A percentile compares a stretch with the other conserved stretches of the same genome.
phyloP scores from a whole-genome alignment of 2,329 filamentous ascomycete genomes.

The Fusarium sp. region DNA sequence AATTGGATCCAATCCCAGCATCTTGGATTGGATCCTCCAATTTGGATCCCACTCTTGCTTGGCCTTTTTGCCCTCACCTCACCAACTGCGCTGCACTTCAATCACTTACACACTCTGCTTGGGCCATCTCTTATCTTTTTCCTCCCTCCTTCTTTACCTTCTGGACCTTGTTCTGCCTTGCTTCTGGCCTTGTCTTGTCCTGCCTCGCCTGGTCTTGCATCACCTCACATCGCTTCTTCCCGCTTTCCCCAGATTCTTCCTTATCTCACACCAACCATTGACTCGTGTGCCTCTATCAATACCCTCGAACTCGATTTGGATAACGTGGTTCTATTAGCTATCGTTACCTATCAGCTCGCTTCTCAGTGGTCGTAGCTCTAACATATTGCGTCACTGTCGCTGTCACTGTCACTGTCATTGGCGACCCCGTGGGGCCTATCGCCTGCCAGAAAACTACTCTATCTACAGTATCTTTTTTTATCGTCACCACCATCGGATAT shows the following conservation, averaged over 20 bases:
- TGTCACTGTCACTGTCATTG: constrained; percentile 45
- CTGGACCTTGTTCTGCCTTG: constrained; percentile 36
- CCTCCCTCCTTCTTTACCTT: constrained; percentile 17
- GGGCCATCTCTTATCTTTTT: constrained; percentile 44
- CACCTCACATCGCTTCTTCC: constrained; percentile 31
- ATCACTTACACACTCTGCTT: constrained; percentile 43
- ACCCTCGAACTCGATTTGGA: constrained; percentile 39
- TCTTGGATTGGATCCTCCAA: constrained; percentile 29
- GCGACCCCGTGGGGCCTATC: constrained; percentile 43
- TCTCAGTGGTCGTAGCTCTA: constrained; percentile 45
- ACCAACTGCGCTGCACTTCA: not conserved
- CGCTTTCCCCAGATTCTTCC: constrained; percentile 46
- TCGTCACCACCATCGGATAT: constrained; percentile 27
- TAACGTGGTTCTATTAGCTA: constrained; percentile 49
- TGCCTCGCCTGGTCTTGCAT: constrained; percentile 24
- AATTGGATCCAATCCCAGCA: constrained; percentile 37
- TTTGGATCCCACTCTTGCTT: constrained; percentile 41
- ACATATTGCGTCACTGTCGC: constrained; percentile 49
- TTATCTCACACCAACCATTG: constrained; percentile 47
- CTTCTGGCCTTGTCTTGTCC: constrained; percentile 20
- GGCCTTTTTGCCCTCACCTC: constrained; percentile 34
- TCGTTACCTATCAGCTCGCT: constrained; percentile 37
- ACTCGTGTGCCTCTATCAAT: constrained; percentile 31
- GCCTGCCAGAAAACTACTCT: constrained; percentile 10
- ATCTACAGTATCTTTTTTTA: constrained; percentile 20